Conservation (phyloP, 495 filamentous ascomycete genomes). For the Viridothelium virens region DNA sequence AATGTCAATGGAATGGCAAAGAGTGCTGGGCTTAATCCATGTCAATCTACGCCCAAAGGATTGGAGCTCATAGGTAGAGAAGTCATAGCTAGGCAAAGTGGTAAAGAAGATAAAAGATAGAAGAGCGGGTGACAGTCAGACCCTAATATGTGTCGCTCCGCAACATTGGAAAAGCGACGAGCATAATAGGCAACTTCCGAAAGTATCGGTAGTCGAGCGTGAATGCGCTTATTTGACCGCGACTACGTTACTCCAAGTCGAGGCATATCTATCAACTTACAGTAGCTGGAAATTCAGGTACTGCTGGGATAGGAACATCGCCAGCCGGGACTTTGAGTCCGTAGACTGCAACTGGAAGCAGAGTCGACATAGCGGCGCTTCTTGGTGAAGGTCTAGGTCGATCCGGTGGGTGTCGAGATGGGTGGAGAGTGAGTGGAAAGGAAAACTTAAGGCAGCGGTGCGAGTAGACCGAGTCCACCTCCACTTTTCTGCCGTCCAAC, state of each 20-base stretch:
- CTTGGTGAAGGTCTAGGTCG: not conserved
- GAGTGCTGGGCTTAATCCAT: not conserved
- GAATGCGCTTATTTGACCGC: conserved; percentile 43
- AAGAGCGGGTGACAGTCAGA: too few species aligned
- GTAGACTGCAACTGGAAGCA: conserved; percentile 76
- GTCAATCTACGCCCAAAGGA: too few species aligned
- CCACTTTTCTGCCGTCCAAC: conserved; percentile 3
- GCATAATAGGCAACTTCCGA: not conserved
- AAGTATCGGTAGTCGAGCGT: not conserved
- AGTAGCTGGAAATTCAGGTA: conserved; percentile 67
- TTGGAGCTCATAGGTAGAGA: too few species aligned
- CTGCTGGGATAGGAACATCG: conserved; percentile 64
- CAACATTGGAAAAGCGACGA: not conserved
- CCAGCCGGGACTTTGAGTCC: conserved; percentile 80
- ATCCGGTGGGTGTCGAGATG: not conserved
- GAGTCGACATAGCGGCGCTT: conserved; percentile 14
- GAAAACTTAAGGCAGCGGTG: not conserved
- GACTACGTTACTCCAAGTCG: conserved; percentile 26
- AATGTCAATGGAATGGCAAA: not conserved
- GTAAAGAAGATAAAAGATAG: too few species aligned
- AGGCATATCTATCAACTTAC: not conserved
- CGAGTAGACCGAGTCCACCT: not conserved
- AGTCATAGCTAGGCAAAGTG: too few species aligned
- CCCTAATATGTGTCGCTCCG: too few species aligned
- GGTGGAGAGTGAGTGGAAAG: not conserved